Percentiles rank a stretch among this genome's conserved stretches.
Evolutionary conservation across 257 asterid genomes (phyloP).

Genomic region (Solanum megistacrolobum): DNA sequence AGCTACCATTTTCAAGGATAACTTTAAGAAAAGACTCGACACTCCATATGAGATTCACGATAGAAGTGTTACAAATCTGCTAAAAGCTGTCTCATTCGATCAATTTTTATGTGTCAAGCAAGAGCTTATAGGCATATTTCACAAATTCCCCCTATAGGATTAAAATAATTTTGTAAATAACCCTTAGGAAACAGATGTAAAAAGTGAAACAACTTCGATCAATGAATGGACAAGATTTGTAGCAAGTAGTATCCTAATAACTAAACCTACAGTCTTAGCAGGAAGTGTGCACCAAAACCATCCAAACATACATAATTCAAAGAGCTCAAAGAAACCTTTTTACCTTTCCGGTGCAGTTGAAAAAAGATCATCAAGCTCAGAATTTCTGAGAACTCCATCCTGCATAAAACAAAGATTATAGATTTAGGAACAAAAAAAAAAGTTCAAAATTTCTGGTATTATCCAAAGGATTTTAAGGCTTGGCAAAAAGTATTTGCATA

Average conservation of each 20-base stretch:
- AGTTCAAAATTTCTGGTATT: not conserved
- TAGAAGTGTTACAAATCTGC: not conserved
- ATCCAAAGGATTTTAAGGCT: not conserved
- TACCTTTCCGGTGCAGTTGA: conserved; percentile 98
- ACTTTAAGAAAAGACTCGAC: not conserved
- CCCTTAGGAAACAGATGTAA: not conserved
- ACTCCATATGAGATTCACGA: not conserved
- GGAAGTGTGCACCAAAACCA: not conserved
- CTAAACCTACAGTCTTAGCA: not conserved
- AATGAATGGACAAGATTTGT: not conserved
- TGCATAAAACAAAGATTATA: conserved; percentile 26
- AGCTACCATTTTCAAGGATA: not conserved
- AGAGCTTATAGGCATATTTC: not conserved
- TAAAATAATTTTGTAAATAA: not conserved
- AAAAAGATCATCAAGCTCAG: conserved; percentile 86
- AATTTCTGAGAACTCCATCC: conserved; percentile 80
- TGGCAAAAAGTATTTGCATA: not conserved
- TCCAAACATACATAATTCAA: not conserved
- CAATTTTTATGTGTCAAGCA: not conserved
- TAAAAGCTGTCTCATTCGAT: not conserved
- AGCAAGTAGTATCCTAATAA: not conserved
- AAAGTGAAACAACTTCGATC: not conserved
- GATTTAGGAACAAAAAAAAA: not conserved
- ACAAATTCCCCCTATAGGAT: not conserved
- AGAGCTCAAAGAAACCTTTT: not conserved